These are phyloP conservation scores for Plenodomus lindquistii DNA, from an alignment of 2,329 filamentous ascomycete genomes.

Conservation along the genomic window DNA sequence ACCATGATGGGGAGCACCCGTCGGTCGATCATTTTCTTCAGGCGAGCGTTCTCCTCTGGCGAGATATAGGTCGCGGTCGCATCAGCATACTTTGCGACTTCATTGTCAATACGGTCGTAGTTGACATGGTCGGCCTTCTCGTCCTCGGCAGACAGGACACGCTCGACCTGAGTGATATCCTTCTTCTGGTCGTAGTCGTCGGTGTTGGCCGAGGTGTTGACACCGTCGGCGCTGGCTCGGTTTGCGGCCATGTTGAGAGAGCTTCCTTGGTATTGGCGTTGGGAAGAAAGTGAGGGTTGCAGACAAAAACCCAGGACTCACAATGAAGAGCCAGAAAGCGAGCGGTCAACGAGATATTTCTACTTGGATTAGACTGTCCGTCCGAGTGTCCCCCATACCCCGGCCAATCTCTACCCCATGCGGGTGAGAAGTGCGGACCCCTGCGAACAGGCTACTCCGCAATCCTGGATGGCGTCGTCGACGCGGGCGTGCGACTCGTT, in stretches of 20 bases:
- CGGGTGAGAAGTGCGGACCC: slow-evolving; percentile 6
- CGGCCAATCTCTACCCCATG: slow-evolving; percentile 12
- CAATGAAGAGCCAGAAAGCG: slow-evolving; percentile 18
- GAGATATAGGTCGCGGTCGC: slow-evolving; percentile 60
- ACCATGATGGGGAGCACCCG: slow-evolving; percentile 73
- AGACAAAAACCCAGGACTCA: slow-evolving; percentile 17
- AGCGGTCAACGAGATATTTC: slow-evolving; percentile 25
- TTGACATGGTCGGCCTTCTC: slow-evolving; percentile 59
- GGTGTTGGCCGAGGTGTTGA: slow-evolving; percentile 15
- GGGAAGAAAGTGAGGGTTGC: slow-evolving; percentile 12
- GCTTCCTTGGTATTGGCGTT: slow-evolving; percentile 12
- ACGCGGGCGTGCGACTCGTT: slow-evolving; percentile 15
- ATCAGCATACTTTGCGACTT: slow-evolving; percentile 70
- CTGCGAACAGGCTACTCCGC: slow-evolving; percentile 24
- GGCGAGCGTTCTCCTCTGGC: slow-evolving; percentile 61
- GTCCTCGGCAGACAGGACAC: slow-evolving; percentile 51
- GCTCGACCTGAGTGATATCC: slow-evolving; percentile 53
- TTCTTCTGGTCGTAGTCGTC: slow-evolving; percentile 25
- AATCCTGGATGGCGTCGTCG: slow-evolving; percentile 13
- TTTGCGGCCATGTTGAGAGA: slow-evolving; percentile 24
- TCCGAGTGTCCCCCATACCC: slow-evolving; percentile 20
- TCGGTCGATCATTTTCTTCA: slow-evolving; percentile 68
- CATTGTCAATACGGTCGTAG: slow-evolving; percentile 66
- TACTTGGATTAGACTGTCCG: slow-evolving; percentile 23
- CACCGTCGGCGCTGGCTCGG: slow-evolving; percentile 20